Evolutionary conservation across 257 asterid species (phyloP).

Genomic region (Cordia subcordata): DNA sequence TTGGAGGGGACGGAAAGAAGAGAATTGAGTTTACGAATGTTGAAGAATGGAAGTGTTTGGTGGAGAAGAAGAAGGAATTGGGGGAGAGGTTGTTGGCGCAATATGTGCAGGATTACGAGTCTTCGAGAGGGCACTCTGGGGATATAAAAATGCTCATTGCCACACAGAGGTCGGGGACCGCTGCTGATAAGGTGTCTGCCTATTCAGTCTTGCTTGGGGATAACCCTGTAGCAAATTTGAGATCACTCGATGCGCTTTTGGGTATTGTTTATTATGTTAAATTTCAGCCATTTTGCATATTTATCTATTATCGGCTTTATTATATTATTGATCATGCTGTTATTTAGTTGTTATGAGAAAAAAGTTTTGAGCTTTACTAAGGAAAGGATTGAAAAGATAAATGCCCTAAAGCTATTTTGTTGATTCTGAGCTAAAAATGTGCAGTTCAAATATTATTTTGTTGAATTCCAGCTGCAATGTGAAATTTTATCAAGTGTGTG

Average conservation of each 20-base stretch:
- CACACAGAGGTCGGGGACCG: slow-evolving; percentile 77
- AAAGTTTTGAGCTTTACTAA: too few species aligned
- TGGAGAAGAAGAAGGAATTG: slow-evolving; percentile 73
- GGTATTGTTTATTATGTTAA: slow-evolving; percentile 39
- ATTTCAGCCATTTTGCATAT: neutral
- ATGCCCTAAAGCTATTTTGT: too few species aligned
- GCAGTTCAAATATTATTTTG: too few species aligned
- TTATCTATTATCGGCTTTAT: neutral
- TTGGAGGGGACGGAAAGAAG: slow-evolving; percentile 41
- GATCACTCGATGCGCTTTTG: slow-evolving; percentile 73
- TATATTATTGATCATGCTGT: too few species aligned
- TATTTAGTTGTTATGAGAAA: too few species aligned
- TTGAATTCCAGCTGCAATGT: too few species aligned
- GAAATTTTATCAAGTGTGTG: too few species aligned
- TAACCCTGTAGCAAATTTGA: slow-evolving; percentile 77
- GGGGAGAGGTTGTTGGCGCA: slow-evolving; percentile 82
- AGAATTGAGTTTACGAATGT: slow-evolving; percentile 35
- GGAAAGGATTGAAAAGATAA: too few species aligned
- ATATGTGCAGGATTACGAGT: slow-evolving; percentile 64
- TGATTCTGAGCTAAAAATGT: too few species aligned
- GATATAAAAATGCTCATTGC: slow-evolving; percentile 86
- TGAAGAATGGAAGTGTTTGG: slow-evolving; percentile 68
- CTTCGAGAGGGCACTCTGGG: slow-evolving; percentile 74
- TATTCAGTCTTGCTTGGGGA: slow-evolving; percentile 80
- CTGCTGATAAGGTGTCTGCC: neutral